These are phyloP conservation scores for Globisporangium middletonii DNA, from an alignment of 352 stramenopile genomes.

Conservation along the genomic window DNA sequence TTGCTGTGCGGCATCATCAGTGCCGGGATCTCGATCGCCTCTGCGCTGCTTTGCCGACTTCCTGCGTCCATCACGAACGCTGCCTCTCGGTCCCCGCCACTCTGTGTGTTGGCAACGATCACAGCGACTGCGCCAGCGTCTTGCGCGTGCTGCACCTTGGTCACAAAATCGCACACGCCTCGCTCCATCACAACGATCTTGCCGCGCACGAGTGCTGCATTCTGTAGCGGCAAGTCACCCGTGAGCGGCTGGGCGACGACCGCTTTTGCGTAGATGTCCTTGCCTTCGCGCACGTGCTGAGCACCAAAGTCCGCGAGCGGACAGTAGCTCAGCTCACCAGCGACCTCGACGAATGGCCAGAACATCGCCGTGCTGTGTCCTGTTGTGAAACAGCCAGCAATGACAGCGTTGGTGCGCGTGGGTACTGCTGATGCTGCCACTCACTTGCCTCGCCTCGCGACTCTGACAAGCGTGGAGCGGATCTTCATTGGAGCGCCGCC, in stretches of 20 bases:
- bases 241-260: slow-evolving; percentile 60
- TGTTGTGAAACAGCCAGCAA: neutral
- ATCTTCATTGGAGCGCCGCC: no score
- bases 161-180: slow-evolving; percentile 73
- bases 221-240: slow-evolving; percentile 38
- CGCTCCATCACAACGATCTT: slow-evolving; percentile 66
- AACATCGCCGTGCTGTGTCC: slow-evolving; percentile 32
- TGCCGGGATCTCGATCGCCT: slow-evolving; percentile 38
- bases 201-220: slow-evolving; percentile 31
- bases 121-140: slow-evolving; percentile 59
- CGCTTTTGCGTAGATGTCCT: slow-evolving; percentile 41
- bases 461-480: neutral
- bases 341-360: slow-evolving; percentile 64
- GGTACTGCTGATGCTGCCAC: neutral
- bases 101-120: slow-evolving; percentile 51
- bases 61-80: slow-evolving; percentile 76
- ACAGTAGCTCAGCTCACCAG: slow-evolving; percentile 53
- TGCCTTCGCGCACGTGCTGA: slow-evolving; percentile 29
- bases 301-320: slow-evolving; percentile 62
- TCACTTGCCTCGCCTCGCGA: slow-evolving; percentile 1
- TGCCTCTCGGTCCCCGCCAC: slow-evolving; percentile 15
- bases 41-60: slow-evolving; percentile 13
- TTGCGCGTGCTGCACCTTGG: slow-evolving; percentile 64
- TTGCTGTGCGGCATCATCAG: slow-evolving; percentile 54
- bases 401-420: neutral